A percentile compares a stretch with the other conserved stretches of the same genome.
Conservation (phyloP, 805 yeast species). For the Candida michaelii region DNA sequence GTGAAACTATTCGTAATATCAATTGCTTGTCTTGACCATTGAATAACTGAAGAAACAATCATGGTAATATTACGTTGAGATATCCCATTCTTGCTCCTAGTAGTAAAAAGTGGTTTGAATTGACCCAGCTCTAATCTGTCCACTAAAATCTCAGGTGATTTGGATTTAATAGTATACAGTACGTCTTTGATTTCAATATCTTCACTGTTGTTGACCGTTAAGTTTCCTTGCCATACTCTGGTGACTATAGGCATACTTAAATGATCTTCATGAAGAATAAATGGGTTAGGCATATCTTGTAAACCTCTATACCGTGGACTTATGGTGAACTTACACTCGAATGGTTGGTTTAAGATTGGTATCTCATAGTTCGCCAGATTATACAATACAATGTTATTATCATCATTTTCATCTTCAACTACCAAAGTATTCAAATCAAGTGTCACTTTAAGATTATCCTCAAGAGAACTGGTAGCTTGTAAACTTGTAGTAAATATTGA, state of each 20-base stretch:
- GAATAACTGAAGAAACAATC: conserved; percentile 21
- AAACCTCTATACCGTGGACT: conserved; percentile 28
- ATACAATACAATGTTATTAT: conserved; percentile 19
- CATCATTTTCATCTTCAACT: conserved; percentile 21
- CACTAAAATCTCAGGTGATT: conserved; percentile 27
- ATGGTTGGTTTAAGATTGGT: conserved; percentile 28
- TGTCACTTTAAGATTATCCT: conserved; percentile 6
- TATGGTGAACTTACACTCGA: conserved; percentile 20
- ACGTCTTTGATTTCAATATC: conserved; percentile 9
- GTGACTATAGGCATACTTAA: conserved; percentile 30
- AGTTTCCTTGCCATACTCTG: conserved; percentile 30
- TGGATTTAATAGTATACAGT: conserved; percentile 20
- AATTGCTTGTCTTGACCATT: conserved; percentile 32
- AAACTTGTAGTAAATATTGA: conserved; percentile 23
- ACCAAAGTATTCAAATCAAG: conserved; percentile 28
- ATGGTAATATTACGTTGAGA: conserved; percentile 40
- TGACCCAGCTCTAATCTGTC: conserved; percentile 12
- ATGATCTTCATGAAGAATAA: conserved; percentile 23
- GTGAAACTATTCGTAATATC: conserved; percentile 26
- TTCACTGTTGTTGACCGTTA: conserved; percentile 8
- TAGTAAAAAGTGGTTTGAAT: conserved; percentile 22
- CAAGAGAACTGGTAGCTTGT: neutral
- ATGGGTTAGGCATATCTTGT: conserved; percentile 38
- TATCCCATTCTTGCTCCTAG: conserved; percentile 38
- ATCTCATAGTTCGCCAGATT: conserved; percentile 22